Conservation (phyloP, 1,284 basidiomycete genomes). For the Ganoderma multipileum region DNA sequence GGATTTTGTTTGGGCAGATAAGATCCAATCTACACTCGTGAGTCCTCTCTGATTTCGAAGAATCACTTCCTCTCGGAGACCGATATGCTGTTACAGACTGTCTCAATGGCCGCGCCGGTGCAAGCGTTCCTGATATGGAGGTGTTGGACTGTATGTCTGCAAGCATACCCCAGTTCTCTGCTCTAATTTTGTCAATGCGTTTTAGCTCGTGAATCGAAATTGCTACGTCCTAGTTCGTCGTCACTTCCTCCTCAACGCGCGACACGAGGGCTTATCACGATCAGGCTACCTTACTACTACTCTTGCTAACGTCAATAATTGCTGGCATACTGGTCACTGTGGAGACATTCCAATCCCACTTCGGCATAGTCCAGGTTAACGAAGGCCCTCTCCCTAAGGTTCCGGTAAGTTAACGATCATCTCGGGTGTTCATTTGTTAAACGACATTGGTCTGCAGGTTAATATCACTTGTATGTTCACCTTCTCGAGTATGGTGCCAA, state of each 20-base stretch:
- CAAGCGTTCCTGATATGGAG: slow-evolving; percentile 42
- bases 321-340: slow-evolving; percentile 34
- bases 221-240: slow-evolving; percentile 33
- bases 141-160: slow-evolving; percentile 38
- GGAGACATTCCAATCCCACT: slow-evolving; percentile 29
- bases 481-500: not conserved
- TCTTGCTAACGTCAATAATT: slow-evolving; percentile 33
- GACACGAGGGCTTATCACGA: not conserved
- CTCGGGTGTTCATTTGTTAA: not conserved
- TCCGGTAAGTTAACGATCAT: slow-evolving; percentile 25
- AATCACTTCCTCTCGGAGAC: not conserved
- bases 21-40: slow-evolving; percentile 37
- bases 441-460: slow-evolving; percentile 6
- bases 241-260: not conserved
- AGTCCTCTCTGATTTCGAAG: not conserved
- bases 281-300: slow-evolving; percentile 29
- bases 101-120: slow-evolving; percentile 39
- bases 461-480: slow-evolving; percentile 21
- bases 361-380: slow-evolving; percentile 25
- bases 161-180: not conserved
- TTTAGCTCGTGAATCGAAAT: slow-evolving; percentile 34
- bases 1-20: slow-evolving; percentile 37
- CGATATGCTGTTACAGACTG: slow-evolving; percentile 29
- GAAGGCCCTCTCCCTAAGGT: slow-evolving; percentile 31
- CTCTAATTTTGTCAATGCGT: not conserved